Evolutionary conservation across 2,329 filamentous ascomycete genomes (phyloP), one percentile per base, ranked within the genome.

Genomic region (Raffaelea arxii): DNA sequence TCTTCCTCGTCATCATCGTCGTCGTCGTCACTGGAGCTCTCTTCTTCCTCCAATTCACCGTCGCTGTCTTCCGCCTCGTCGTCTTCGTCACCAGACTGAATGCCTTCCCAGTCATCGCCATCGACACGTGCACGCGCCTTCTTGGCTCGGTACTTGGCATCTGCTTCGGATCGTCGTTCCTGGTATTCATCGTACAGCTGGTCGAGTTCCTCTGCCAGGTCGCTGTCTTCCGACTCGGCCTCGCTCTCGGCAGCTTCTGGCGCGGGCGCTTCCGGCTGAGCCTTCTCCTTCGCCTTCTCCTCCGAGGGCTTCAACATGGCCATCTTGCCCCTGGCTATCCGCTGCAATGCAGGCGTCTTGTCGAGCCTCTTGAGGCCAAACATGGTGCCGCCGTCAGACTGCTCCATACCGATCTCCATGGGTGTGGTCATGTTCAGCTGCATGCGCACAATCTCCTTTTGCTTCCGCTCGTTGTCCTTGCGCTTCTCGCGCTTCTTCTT

Each of bases 401-500:
- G 88, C 60, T 95, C 92, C 68, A 94, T 78, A 58, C 92, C 92
- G 52, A 98, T 95, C 53, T 98, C 92, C 73, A 88, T 92, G 7
- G 92, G 92, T 1, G 89, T 86, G 2, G 83, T 84, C 92, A 98
- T 98, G 67, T 96, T 84, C 70, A 98, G 80, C 65, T 98, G 92
- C 84, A 98, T 84, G 27, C 92, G 82, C n/a, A 94, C 75, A 50
- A 97, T 88, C 54, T 97, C 92, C 56, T 86, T 92, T 56, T 92
- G 86, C 65, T 94, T 97, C 63, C 81, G 81, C 64, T 98, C 92
- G 54, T 98, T 98, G 50, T 94, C 89, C 56, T 77, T 86, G 53
- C 90, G 77, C 55, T 84, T 80, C 58, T 94, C 86, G 56, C 88
- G 84, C 68, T 89, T 94, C 65, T 82, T 91, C 56, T 82, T 81